Evolutionary conservation across 1,284 basidiomycete species (phyloP), one percentile per base, ranked within the genome.

Genomic region (Sphagnurus paluster): DNA sequence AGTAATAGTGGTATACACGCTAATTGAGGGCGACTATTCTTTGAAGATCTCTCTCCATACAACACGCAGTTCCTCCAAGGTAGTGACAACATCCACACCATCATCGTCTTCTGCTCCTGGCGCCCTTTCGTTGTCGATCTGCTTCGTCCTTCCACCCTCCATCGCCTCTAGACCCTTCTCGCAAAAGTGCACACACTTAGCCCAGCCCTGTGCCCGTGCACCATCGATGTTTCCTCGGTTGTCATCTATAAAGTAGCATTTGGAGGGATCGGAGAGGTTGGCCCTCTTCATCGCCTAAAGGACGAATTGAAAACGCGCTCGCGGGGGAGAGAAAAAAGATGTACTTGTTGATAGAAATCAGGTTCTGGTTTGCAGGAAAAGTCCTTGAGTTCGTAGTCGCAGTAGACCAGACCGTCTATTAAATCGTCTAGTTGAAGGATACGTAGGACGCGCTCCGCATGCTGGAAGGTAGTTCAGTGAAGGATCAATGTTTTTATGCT

Each of bases 331-430:
- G 14, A 16, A 36, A 9, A 29, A 20, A 16, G 10, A 14, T 61
- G 41, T 50, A 87, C 89, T 62, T 78, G 69, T 33, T 70, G 60
- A 57, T 87, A 93, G 60, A 74, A 92, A 44, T 79, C 75, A 2
- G 77, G 63, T 55, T 94, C 89, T 7, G 92, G 92, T 60, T 95
- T 95, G 71, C 91, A 93, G 4, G 76, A 74, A 64, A 95, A 91
- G 50, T 86, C 64, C 11, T 77, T 72, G 29, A 79, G 58, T 6
- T 73, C 67, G 56, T 95, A 95, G 66, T 95, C 84, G 60, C 92
- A 95, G 59, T 74, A 95, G 7, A 92, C 78, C 11, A 93, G 63
- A 10, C 81, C 89, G 56, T 95, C 92, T 46, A 95, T 72, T 40
- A 84, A 78, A 58, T 92, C 86, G 14, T 82, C 76, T 10, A 95